Percentiles rank a stretch among this genome's conserved stretches.
These are phyloP conservation scores for Metschnikowia drakensbergensis DNA, from an alignment of 805 yeast species.

Conservation along the genomic window DNA sequence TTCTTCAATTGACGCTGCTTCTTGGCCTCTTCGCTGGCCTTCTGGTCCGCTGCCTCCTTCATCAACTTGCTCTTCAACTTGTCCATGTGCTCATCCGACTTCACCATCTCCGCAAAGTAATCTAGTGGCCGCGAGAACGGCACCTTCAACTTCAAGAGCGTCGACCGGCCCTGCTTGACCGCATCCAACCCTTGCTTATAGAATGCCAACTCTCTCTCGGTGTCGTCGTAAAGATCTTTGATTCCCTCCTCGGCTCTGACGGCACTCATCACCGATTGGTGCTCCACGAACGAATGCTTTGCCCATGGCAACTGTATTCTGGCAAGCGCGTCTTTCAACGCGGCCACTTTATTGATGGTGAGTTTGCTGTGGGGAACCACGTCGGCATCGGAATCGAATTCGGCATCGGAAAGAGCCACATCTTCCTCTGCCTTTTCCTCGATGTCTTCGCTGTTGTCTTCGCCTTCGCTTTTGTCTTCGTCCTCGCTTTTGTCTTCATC, in stretches of 20 bases:
- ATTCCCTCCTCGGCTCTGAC: constrained; percentile 60
- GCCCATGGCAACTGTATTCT: constrained; percentile 64
- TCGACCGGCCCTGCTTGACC: constrained; percentile 64
- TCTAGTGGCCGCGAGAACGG: constrained; percentile 93
- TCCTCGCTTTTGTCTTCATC: constrained; percentile 24
- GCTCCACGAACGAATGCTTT: constrained; percentile 76
- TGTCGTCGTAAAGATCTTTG: constrained; percentile 89
- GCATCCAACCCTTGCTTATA: constrained; percentile 92
- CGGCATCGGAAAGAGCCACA: constrained; percentile 85
- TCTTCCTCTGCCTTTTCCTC: constrained; percentile 52
- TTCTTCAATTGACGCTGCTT: constrained; percentile 93
- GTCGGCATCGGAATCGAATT: constrained; percentile 91
- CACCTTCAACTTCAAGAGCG: constrained; percentile 63
- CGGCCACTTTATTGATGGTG: constrained; percentile 84
- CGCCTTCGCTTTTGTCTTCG: constrained; percentile 5
- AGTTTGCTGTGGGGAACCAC: constrained; percentile 87
- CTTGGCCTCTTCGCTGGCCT: constrained; percentile 89
- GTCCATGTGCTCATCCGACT: constrained; percentile 97
- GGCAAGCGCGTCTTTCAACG: constrained; percentile 65
- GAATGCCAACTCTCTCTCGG: constrained; percentile 92
- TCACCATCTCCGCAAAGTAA: constrained; percentile 98
- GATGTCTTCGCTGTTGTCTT: constrained; percentile 11
- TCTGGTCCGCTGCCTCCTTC: constrained; percentile 76
- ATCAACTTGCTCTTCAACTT: constrained; percentile 77
- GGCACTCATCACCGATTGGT: constrained; percentile 64